Percentiles rank a stretch among this genome's conserved stretches.
Conservation (phyloP, 768 basidiomycete genomes). For the Coprinopsis marcescibilis region DNA sequence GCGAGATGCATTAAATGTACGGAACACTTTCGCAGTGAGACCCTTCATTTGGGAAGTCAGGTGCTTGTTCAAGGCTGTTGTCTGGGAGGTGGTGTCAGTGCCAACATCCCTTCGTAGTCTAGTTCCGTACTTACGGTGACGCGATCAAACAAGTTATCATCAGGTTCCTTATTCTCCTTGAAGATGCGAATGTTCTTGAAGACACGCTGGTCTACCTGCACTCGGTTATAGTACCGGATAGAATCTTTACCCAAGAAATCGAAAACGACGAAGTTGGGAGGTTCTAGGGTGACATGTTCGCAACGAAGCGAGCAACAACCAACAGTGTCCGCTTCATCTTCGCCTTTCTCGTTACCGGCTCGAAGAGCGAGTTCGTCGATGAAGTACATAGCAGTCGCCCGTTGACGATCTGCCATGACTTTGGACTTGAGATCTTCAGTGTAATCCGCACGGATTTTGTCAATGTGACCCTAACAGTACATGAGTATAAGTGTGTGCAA, state of each 20-base stretch:
- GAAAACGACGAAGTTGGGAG: conserved; percentile 84
- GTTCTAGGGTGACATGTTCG: conserved; percentile 91
- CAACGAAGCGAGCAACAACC: conserved; percentile 97
- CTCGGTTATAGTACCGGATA: conserved; percentile 92
- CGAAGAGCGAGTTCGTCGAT: conserved; percentile 96
- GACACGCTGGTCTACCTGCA: conserved; percentile 83
- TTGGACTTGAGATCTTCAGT: conserved; percentile 78
- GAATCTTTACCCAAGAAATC: conserved; percentile 99
- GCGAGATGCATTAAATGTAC: conserved; percentile 98
- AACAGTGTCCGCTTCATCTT: conserved; percentile 98
- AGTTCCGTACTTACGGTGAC: conserved; percentile 82
- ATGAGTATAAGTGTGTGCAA: neutral
- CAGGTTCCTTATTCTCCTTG: conserved; percentile 87
- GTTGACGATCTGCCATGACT: conserved; percentile 90
- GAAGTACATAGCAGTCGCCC: conserved; percentile 99
- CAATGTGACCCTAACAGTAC: conserved; percentile 70
- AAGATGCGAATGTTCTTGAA: conserved; percentile 98
- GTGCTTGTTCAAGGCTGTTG: conserved; percentile 84
- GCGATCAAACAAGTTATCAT: conserved; percentile 91
- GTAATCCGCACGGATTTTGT: conserved; percentile 87
- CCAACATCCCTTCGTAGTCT: too few relatives aligned
- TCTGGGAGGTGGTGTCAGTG: too few relatives aligned
- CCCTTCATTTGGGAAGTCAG: conserved; percentile 93
- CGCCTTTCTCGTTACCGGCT: conserved; percentile 99
- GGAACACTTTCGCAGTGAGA: conserved; percentile 97